phyloP scores from a whole-genome alignment of 805 yeast genomes.

The Citeromyces matritensis region DNA sequence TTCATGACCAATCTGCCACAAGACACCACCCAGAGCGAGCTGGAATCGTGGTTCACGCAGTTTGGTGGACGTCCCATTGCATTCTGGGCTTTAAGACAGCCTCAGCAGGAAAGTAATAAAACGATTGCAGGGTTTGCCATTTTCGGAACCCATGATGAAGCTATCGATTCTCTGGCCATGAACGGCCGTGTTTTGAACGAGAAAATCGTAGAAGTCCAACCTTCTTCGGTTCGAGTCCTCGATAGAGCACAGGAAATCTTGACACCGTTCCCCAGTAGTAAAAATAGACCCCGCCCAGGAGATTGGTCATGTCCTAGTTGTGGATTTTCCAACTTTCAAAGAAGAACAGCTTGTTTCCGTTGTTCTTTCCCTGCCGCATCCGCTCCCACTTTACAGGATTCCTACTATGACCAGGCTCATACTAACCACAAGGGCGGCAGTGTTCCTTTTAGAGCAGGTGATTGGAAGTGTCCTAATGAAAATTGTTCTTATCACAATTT shows the following conservation, averaged over 20 bases:
- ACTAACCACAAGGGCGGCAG: constrained; percentile 6
- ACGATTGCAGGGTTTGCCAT: constrained; percentile 70
- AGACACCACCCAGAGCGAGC: constrained; percentile 82
- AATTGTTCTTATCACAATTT: constrained; percentile 80
- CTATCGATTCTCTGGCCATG: constrained; percentile 60
- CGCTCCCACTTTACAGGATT: constrained; percentile 55
- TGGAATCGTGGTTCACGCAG: constrained; percentile 85
- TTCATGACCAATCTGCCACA: constrained; percentile 68
- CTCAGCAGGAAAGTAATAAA: constrained; percentile 39
- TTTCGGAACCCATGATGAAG: constrained; percentile 76
- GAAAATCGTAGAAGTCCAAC: constrained; percentile 69
- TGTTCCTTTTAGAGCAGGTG: constrained; percentile 95
- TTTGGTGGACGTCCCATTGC: constrained; percentile 79
- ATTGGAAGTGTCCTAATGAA: constrained; percentile 81
- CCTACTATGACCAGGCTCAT: constrained; percentile 9
- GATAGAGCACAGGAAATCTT: constrained; percentile 74
- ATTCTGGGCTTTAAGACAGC: constrained; percentile 55
- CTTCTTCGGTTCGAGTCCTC: constrained; percentile 64
- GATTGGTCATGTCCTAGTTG: constrained; percentile 98
- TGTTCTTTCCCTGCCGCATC: constrained; percentile 79
- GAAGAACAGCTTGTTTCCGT: constrained; percentile 87
- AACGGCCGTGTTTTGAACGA: constrained; percentile 69
- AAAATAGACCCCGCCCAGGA: constrained; percentile 87
- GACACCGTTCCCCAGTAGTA: constrained; percentile 72
- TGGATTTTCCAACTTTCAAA: constrained; percentile 88